Evolutionary conservation across 495 filamentous ascomycete genomes (phyloP), one percentile per base, ranked within the genome.

Genomic region (Achaetomiella virescens): DNA sequence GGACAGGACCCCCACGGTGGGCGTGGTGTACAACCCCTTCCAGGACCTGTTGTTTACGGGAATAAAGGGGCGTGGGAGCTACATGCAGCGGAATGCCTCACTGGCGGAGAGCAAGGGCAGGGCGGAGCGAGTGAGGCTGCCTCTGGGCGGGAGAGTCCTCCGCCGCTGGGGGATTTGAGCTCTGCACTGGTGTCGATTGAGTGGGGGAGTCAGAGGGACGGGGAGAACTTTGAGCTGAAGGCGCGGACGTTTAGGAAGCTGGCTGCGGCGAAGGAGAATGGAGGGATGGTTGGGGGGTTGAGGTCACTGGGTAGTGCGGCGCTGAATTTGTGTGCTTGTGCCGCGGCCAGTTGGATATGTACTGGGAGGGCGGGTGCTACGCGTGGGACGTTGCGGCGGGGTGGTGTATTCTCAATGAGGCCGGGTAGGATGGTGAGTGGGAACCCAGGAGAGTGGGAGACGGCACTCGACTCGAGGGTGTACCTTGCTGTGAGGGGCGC

Each of bases 331-430:
- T 93, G 88, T 54, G 79, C 76, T n/a, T 85, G 91, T 40, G 91
- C 91, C 15, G 78, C 81, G 92, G 91, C 1, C 80, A 82, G 61
- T 59, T 93, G 29, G 91, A 97, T 72, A 50, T 84, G 29, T 96
- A 95, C 61, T 97, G 92, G 91, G 91, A 97, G 64, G 90, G 88
- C 14, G 91, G 92, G 8, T 92, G 88, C 67, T 96, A 89, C 86
- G 89, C 88, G 25, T 96, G 91, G 91, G 91, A 97, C 73, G 90
- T 96, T 12, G 87, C 85, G 61, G 91, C 92, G 8, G 92, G 84
- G 0, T 96, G 91, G 92, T 84, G 91, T 29, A 88, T 97, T 60
- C 72, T 97, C 17, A 75, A 73, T 20, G 92, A 97, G 71, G 88
- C 90, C 0, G 92, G 91, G 91, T 1, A 78, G 84, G 36, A 83